Percentiles rank a stretch among this genome's conserved stretches.
phyloP scores from a whole-genome alignment of 495 filamentous ascomycete genomes.

The Hypoxylon fragiforme region DNA sequence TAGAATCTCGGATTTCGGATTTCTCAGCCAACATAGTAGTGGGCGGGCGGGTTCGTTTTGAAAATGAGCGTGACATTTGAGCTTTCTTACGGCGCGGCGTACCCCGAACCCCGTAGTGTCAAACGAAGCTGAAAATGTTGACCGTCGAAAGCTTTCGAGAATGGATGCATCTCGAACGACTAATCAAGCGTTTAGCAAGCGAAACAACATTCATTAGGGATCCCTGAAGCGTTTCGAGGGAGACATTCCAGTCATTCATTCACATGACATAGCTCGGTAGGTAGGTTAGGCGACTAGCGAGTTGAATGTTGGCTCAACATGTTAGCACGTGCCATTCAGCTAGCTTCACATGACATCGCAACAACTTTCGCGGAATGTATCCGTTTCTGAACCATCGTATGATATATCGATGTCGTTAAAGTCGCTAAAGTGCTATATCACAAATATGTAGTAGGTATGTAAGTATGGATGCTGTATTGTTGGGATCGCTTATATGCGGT shows the following conservation, averaged over 20 bases:
- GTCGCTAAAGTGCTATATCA: neutral
- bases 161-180: neutral
- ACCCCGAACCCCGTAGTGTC: conserved; percentile 4
- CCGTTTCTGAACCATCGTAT: conserved; percentile 2
- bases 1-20: no score
- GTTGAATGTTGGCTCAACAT: no score
- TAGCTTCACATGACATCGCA: no score
- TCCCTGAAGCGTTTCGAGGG: no score
- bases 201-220: no score
- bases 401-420: neutral
- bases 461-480: no score
- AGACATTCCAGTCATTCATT: conserved; percentile 23
- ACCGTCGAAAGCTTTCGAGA: neutral
- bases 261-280: no score
- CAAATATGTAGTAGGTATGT: no score
- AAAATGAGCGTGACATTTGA: neutral
- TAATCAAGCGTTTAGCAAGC: conserved; percentile 2
- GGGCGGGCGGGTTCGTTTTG: neutral
- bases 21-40: no score
- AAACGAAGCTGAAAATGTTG: conserved; percentile 3
- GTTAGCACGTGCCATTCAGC: no score
- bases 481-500: neutral
- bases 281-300: neutral
- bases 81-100: neutral
- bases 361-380: conserved; percentile 1